Base-by-base conservation (phyloP, 2,329 filamentous ascomycete genomes). In the Coleophoma cylindrospora region DNA sequence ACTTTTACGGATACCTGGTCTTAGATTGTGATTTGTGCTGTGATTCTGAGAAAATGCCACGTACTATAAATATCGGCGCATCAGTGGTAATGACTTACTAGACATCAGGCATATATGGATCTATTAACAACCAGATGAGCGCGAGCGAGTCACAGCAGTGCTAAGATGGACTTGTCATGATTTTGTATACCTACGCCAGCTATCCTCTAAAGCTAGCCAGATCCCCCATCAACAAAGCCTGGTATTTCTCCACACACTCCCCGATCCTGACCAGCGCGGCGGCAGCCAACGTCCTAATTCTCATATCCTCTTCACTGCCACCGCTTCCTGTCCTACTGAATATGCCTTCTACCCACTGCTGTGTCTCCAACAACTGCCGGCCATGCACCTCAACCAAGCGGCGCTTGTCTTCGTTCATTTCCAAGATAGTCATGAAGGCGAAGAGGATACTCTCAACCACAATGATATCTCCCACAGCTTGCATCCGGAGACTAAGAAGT, bases 161-260 rank as follows among this genome's bases (percentile, higher is more conserved):
- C 7, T 6, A 27, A 27, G 2, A 27, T 10, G 27, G 27, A 27
- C 27, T 5, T 27, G 2, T 7, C 7, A 10, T 27, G 9, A 8
- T 27, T 27, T 3, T 10, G 6, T 3, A 27, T 27, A 5, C 7
- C 27, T 27, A 27, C 27, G 2, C 27, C 27, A n/a, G 4, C 22
- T 38, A 34, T 43, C n/a, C 34, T 38, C 47, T 54, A 38, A 61
- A 75, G 21, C 70, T 75, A 53, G 76, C 69, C 66, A 80, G 68
- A 54, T 89, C 80, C 1, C 91, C 91, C 72, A 94, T 80, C 60
- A 96, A 67, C 51, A 89, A 66, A 50, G 83, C 80, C 67, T 91
- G 86, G 64, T 91, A 91, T 68, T 83, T 87, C 63, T 95, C 89
- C 56, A 92, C 83, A 9, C 89, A 83, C 68, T 96, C 91, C 43